Evolutionary conservation across 2,329 filamentous ascomycete species (phyloP).

Genomic region (Colletotrichum sp.): DNA sequence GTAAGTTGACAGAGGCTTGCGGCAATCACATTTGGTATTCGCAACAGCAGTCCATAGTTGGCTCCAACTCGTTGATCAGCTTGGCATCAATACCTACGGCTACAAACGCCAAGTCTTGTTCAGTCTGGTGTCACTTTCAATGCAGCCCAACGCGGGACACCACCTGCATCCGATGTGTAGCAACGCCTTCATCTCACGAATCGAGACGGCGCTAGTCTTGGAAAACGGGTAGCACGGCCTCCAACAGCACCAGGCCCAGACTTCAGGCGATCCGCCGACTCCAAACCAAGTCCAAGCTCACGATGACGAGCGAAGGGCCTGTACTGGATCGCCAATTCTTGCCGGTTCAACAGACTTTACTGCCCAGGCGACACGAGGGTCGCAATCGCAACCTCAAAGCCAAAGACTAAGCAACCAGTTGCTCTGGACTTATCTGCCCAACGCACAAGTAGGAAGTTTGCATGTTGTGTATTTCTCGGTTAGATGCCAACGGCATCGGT

Average conservation of each 20-base stretch:
- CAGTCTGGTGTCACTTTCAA: background rate
- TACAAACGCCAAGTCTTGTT: background rate
- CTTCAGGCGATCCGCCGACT: background rate
- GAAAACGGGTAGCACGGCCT: background rate
- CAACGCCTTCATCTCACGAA: background rate
- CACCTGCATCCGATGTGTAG: background rate
- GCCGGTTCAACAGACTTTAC: background rate
- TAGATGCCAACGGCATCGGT: background rate
- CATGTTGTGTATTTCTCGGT: background rate
- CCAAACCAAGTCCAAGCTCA: background rate
- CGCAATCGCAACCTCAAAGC: background rate
- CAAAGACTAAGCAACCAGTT: background rate
- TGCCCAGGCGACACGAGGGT: background rate
- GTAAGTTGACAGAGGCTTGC: background rate
- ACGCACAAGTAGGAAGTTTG: background rate
- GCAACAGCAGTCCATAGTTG: background rate
- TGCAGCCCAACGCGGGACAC: background rate
- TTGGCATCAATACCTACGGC: rapidly evolving
- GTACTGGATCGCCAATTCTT: background rate
- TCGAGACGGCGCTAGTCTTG: background rate
- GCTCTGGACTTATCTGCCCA: background rate
- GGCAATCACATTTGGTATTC: background rate
- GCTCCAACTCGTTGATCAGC: background rate
- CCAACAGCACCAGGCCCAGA: background rate
- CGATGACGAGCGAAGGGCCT: background rate